These are phyloP conservation scores for Nigrospora oryzae DNA, from an alignment of 2,329 filamentous ascomycete genomes.

Conservation along the genomic window DNA sequence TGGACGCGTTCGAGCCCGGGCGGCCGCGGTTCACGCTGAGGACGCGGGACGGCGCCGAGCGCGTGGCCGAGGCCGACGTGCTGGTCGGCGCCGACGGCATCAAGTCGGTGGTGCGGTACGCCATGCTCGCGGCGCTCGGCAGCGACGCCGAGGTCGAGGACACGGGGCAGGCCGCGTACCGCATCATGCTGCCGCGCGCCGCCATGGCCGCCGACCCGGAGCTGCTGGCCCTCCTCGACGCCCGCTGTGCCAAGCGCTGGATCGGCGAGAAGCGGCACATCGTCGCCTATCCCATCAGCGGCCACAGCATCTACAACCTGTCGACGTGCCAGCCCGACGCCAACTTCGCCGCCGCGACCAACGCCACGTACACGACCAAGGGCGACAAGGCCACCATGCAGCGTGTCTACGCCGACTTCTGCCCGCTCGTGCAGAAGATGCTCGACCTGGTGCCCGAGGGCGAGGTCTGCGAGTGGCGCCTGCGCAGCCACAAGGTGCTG, in stretches of 20 bases:
- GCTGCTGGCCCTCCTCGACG: slow-evolving; percentile 57
- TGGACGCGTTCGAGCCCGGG: slow-evolving; percentile 48
- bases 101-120: slow-evolving; percentile 40
- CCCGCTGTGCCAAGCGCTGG: slow-evolving; percentile 63
- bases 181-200: slow-evolving; percentile 65
- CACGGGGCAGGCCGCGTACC: slow-evolving; percentile 70
- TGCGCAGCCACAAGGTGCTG: slow-evolving; percentile 49
- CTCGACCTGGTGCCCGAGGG: slow-evolving; percentile 52
- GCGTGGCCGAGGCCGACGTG: slow-evolving; percentile 44
- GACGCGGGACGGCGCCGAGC: slow-evolving; percentile 46
- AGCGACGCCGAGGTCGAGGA: slow-evolving; percentile 50
- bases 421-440: slow-evolving; percentile 49
- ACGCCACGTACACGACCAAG: slow-evolving; percentile 53
- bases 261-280: slow-evolving; percentile 69
- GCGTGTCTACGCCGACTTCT: slow-evolving; percentile 53
- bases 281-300: slow-evolving; percentile 67
- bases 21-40: slow-evolving; percentile 51
- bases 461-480: slow-evolving; percentile 57
- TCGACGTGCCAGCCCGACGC: slow-evolving; percentile 53
- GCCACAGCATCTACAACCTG: slow-evolving; percentile 57
- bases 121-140: slow-evolving; percentile 45
- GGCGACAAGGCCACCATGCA: slow-evolving; percentile 54
- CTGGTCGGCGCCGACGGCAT: slow-evolving; percentile 48
- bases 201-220: slow-evolving; percentile 61
- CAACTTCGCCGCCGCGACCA: slow-evolving; percentile 49